Evolutionary conservation across 495 filamentous ascomycete species (phyloP), one percentile per base, ranked within the genome.

Genomic region (Aspergillus olivimuriae): DNA sequence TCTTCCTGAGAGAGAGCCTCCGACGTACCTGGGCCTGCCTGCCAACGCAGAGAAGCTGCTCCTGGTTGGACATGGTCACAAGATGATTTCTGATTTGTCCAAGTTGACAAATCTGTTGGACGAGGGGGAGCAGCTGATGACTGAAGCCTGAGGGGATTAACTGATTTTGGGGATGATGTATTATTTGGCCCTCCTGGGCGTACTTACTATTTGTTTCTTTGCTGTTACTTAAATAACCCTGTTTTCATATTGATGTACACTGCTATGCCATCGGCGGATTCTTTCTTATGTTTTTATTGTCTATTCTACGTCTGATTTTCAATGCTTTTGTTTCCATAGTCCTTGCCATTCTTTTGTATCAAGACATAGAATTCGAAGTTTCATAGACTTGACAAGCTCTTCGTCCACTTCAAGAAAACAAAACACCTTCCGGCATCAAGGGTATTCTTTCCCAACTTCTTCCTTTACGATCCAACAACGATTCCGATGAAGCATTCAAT

Each of bases 1-100:
- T 31, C 68, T 99, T 48, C 92, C 92, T 10, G 92, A 99, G 74
- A 77, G 92, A 55, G 92, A 99, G 59, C 92, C 92, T 34, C 92
- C 92, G 1, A 95, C 89, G 5, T 99, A 95, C 59, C 72, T 99
- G n/a, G 94, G 92, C 19, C 63, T 99, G 45, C 94, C 92, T 28
- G 87, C 89, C 17, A 95, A 97, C 58, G 94, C 92, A 36, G 92
- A 99, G 78, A 97, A 97, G 68, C 56, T 99, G 60, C 63, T 99
- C 55, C 65, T 99, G 33, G 87, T 96, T 24, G 90, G 87, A 11
- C 83, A 95, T 58, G 92, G 91, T 31, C 76, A 74, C 50, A 86
- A 83, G 56, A 80, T 95, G 80, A 83, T 96, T 51, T 74, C 74
- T 47, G 90, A 96, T 68, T 52, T 97, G 60, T 80, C 79, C 50